Percentiles rank a stretch among this genome's conserved stretches.
Evolutionary conservation across 2,329 filamentous ascomycete species (phyloP).

Genomic region (Xylaria sp.): DNA sequence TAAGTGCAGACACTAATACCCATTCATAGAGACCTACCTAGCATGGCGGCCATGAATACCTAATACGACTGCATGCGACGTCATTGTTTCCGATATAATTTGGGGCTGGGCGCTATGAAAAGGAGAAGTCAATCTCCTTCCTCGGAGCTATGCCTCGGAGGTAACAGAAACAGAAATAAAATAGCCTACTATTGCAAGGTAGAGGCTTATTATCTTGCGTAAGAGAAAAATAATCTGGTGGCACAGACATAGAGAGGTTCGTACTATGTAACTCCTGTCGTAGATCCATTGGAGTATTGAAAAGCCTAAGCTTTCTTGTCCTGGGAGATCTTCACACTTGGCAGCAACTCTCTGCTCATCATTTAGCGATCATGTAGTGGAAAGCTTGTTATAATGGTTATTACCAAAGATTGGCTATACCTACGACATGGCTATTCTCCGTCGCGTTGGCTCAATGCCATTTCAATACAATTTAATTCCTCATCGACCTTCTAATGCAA

Average conservation of each 20-base stretch:
- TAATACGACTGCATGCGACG: not conserved
- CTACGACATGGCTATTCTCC: not conserved
- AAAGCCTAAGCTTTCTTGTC: conserved; percentile 13
- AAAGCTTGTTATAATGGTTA: not conserved
- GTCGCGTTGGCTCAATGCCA: not conserved
- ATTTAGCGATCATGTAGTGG: not conserved
- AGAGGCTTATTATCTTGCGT: not conserved
- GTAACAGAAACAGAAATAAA: not conserved
- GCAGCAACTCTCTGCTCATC: not conserved
- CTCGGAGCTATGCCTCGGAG: not conserved
- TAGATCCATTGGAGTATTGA: not conserved
- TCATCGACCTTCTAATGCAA: not conserved
- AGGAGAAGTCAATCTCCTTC: not conserved
- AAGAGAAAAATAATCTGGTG: not conserved
- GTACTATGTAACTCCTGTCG: not conserved
- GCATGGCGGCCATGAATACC: not conserved
- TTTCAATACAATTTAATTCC: not conserved
- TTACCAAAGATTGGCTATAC: not conserved
- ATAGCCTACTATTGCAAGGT: not conserved
- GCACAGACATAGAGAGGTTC: not conserved
- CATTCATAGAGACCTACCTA: not conserved
- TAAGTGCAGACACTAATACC: not conserved
- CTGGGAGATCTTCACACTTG: not conserved
- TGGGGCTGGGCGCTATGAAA: not conserved
- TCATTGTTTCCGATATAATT: not conserved